phyloP scores from a whole-genome alignment of 768 basidiomycete species.

The Sporobolomyces pararoseus region DNA sequence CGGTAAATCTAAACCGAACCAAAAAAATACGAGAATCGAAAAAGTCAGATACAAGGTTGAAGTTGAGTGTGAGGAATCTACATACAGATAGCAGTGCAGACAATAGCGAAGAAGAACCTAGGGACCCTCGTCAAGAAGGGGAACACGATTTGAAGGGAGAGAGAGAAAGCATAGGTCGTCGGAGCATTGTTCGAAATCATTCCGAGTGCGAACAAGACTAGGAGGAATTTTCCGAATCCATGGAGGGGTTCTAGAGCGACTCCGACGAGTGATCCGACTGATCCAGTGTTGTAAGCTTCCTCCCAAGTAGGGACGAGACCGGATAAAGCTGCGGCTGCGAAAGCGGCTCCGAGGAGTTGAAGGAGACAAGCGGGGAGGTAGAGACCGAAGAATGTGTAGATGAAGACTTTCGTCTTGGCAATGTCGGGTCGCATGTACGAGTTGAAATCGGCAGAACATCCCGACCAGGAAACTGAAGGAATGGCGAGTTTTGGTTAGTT shows the following conservation, averaged over 20 bases:
- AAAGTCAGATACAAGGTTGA: no score
- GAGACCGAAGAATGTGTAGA: conserved; percentile 65
- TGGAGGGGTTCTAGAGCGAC: conserved; percentile 51
- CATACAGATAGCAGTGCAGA: conserved; percentile 61
- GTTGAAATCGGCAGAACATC: conserved; percentile 64
- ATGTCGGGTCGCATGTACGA: conserved; percentile 58
- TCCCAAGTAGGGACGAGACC: conserved; percentile 48
- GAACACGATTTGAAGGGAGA: conserved; percentile 67
- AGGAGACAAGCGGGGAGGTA: conserved; percentile 56
- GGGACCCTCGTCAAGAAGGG: conserved; percentile 62
- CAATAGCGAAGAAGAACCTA: conserved; percentile 64
- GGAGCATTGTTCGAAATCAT: conserved; percentile 76
- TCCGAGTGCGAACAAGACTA: conserved; percentile 69
- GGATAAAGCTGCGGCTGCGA: conserved; percentile 58
- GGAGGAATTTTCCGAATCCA: conserved; percentile 55
- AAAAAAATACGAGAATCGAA: no score
- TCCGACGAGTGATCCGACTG: conserved; percentile 53
- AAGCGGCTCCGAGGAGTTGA: conserved; percentile 66
- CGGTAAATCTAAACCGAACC: conserved; percentile 48
- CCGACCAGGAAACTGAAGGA: conserved; percentile 52
- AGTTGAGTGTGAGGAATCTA: neutral
- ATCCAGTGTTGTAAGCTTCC: conserved; percentile 50
- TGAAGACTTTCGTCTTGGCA: conserved; percentile 57
- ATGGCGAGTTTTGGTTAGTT: no score
- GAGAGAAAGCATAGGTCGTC: conserved; percentile 73